Percentiles rank a stretch among this genome's conserved stretches.
Evolutionary conservation across 345 rosid species (phyloP).

Genomic region (Excoecaria agallocha): DNA sequence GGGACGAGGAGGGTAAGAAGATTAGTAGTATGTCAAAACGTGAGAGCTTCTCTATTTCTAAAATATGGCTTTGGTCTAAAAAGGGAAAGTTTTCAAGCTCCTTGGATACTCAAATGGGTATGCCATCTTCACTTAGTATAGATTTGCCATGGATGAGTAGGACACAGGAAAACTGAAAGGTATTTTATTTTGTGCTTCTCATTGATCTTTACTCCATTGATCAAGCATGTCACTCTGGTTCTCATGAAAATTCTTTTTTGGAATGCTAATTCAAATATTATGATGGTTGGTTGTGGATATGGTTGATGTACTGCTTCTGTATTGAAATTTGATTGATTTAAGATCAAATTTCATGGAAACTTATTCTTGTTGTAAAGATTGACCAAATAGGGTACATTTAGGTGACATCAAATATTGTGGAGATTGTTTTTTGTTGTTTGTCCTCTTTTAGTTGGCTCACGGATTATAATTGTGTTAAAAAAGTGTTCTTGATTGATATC

Average conservation of each 20-base stretch:
- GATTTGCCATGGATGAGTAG: conserved; percentile 27
- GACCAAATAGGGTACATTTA: conserved; percentile 10
- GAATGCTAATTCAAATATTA: conserved; percentile 15
- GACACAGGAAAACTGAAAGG: conserved; percentile 18
- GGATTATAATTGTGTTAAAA: neutral
- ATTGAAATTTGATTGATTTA: conserved; percentile 10
- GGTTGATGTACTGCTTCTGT: conserved; percentile 11
- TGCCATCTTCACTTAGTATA: conserved; percentile 16
- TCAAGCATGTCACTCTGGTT: conserved; percentile 24
- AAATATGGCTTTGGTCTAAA: conserved; percentile 35
- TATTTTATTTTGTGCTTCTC: conserved; percentile 9
- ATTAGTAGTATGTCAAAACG: conserved; percentile 19
- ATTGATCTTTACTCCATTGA: conserved; percentile 17
- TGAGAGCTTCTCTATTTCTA: conserved; percentile 32
- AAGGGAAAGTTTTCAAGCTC: conserved; percentile 27
- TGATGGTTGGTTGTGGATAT: conserved; percentile 16
- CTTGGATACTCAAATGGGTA: conserved; percentile 19
- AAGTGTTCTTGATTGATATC: neutral
- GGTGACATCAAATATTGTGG: neutral
- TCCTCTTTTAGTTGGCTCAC: neutral
- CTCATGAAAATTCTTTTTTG: conserved; percentile 1
- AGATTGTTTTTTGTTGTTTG: neutral
- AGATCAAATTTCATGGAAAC: conserved; percentile 2
- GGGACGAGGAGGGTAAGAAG: conserved; percentile 25
- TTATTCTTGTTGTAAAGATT: conserved; percentile 8